Conservation (phyloP, 2,329 filamentous ascomycete species). For the Trichoderma koningii region DNA sequence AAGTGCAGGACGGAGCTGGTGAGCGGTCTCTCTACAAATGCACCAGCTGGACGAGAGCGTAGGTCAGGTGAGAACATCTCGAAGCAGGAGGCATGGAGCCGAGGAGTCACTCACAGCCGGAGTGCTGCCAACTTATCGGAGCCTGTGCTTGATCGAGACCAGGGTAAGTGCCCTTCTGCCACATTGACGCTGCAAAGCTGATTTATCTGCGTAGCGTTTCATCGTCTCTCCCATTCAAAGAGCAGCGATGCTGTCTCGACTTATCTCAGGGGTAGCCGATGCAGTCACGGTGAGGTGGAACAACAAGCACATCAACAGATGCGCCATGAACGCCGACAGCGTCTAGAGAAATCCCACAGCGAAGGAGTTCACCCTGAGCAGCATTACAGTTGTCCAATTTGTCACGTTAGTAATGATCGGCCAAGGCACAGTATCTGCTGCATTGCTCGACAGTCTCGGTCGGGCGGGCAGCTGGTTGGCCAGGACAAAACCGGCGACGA, state of each 20-base stretch:
- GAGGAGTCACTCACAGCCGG: constrained; percentile 6
- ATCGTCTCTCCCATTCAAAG: background rate
- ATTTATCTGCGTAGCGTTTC: background rate
- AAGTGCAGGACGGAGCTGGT: constrained; percentile 48
- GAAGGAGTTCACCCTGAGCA: background rate
- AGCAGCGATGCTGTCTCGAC: background rate
- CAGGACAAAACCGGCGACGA: background rate
- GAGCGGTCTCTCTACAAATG: constrained; percentile 3
- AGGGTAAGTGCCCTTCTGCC: background rate
- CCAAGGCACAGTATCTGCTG: constrained; percentile 25
- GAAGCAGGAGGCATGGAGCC: background rate
- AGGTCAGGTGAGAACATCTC: background rate
- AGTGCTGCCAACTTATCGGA: constrained; percentile 6
- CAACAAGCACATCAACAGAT: constrained; percentile 6
- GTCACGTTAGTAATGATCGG: constrained; percentile 2
- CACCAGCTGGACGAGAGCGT: background rate
- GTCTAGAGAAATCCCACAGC: constrained; percentile 14
- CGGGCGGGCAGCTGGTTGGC: background rate
- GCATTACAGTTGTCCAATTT: constrained; percentile 14
- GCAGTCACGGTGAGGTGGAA: background rate
- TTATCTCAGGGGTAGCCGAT: background rate
- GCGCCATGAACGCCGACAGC: constrained; percentile 20
- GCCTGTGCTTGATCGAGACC: background rate
- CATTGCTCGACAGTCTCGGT: constrained; percentile 16
- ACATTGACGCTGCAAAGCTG: background rate